Conservation (phyloP, 2,329 filamentous ascomycete genomes). For the Hypoxylon sp. region DNA sequence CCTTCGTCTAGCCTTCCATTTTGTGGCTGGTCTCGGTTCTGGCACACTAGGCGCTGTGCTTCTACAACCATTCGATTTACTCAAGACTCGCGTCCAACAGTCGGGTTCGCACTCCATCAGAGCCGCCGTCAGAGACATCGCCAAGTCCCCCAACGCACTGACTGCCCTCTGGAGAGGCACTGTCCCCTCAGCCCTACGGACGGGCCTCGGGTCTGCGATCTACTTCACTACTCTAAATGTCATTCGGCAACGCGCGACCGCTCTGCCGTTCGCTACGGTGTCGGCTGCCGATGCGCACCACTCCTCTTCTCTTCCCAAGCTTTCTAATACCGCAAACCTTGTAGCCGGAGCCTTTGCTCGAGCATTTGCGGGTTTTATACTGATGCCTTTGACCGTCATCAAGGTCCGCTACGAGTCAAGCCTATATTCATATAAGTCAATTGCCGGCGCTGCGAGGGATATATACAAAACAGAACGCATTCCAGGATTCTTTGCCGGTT, state of each 20-base stretch:
- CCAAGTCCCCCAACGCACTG: constrained; percentile 71
- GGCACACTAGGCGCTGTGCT: constrained; percentile 90
- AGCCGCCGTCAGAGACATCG: constrained; percentile 76
- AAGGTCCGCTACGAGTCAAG: constrained; percentile 96
- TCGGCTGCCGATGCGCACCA: constrained; percentile 24
- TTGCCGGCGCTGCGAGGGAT: constrained; percentile 78
- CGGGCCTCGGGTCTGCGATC: constrained; percentile 90
- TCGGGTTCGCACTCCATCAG: constrained; percentile 78
- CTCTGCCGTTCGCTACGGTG: constrained; percentile 32
- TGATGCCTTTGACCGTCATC: constrained; percentile 96
- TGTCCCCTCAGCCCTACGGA: constrained; percentile 90
- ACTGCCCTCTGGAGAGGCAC: constrained; percentile 91
- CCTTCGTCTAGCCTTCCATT: constrained; percentile 77
- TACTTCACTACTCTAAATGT: constrained; percentile 93
- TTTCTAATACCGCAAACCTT: constrained; percentile 88
- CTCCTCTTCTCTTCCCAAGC: constrained; percentile 82
- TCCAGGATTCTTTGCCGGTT: constrained; percentile 91
- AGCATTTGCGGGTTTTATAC: constrained; percentile 86
- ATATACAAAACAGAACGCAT: constrained; percentile 80
- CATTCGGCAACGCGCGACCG: constrained; percentile 76
- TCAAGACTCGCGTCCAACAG: constrained; percentile 97
- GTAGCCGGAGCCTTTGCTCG: constrained; percentile 86
- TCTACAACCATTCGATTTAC: constrained; percentile 92
- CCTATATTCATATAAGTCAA: constrained; percentile 84
- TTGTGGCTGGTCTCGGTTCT: constrained; percentile 87